Evolutionary conservation across 345 rosid species (phyloP).

Genomic region (Eucalyptus pumila): DNA sequence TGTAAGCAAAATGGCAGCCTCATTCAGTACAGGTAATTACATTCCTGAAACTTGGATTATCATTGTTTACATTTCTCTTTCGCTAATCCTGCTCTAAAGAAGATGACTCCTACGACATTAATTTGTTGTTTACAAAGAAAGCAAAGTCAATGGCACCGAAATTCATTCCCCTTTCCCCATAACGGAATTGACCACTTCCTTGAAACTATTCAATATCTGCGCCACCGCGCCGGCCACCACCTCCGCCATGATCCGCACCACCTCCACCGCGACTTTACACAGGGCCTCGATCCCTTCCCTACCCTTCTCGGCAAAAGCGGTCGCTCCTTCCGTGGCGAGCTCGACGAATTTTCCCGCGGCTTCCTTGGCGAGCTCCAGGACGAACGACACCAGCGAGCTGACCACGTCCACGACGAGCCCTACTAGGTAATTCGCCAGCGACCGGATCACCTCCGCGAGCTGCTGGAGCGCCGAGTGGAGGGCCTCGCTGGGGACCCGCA

Average conservation of each 20-base stretch:
- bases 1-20: background rate
- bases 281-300: constrained; percentile 15
- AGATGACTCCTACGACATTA: background rate
- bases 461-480: constrained; percentile 11
- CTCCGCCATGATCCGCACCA: constrained; percentile 13
- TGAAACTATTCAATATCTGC: constrained; percentile 17
- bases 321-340: constrained; percentile 1
- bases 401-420: constrained; percentile 1
- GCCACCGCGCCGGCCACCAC: constrained; percentile 4
- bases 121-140: background rate
- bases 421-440: background rate
- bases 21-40: background rate
- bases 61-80: background rate
- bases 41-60: background rate
- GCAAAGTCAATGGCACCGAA: background rate
- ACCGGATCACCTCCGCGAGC: constrained; percentile 7
- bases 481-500: constrained; percentile 14
- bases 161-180: constrained; percentile 1
- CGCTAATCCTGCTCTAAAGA: background rate
- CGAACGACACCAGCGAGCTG: constrained; percentile 5
- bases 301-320: constrained; percentile 3
- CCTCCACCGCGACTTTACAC: constrained; percentile 10
- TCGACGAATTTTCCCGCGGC: constrained; percentile 1
- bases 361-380: constrained; percentile 7
- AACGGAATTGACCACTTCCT: constrained; percentile 17